These are phyloP conservation scores for Fusarium kyushuense DNA, from an alignment of 2,329 filamentous ascomycete genomes.

Conservation along the genomic window DNA sequence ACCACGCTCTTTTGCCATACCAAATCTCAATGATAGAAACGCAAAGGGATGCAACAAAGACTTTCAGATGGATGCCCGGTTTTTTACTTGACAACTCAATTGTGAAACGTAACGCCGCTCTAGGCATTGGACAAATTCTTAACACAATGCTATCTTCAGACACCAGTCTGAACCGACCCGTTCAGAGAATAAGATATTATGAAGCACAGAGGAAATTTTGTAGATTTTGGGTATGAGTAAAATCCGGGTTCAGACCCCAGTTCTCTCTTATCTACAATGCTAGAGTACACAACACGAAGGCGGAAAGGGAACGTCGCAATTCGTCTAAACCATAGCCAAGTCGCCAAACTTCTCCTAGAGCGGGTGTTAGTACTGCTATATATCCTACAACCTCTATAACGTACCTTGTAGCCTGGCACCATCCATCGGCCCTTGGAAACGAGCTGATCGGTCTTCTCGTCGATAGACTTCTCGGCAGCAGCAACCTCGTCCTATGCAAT, in stretches of 20 bases:
- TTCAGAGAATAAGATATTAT: slow-evolving; percentile 14
- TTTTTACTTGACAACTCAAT: slow-evolving; percentile 1
- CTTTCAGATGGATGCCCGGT: neutral
- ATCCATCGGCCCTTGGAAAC: slow-evolving; percentile 98
- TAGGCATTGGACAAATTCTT: neutral
- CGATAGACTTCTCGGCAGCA: slow-evolving; percentile 93
- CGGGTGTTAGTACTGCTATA: slow-evolving; percentile 58
- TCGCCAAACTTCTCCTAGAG: slow-evolving; percentile 97
- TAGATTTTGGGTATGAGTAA: slow-evolving; percentile 50
- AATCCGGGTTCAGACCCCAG: slow-evolving; percentile 51
- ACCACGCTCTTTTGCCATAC: neutral
- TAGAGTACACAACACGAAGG: slow-evolving; percentile 73
- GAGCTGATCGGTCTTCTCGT: slow-evolving; percentile 94
- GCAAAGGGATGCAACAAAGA: neutral
- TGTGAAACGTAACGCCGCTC: neutral
- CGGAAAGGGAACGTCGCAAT: slow-evolving; percentile 52
- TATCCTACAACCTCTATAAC: slow-evolving; percentile 48
- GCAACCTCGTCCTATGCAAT: slow-evolving; percentile 86
- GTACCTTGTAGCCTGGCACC: slow-evolving; percentile 98
- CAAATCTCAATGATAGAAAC: neutral
- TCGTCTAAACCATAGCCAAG: slow-evolving; percentile 87
- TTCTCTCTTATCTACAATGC: slow-evolving; percentile 74
- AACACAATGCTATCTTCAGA: neutral
- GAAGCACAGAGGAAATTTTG: slow-evolving; percentile 44
- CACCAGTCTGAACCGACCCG: slow-evolving; percentile 2